Evolutionary conservation across 2,329 filamentous ascomycete genomes (phyloP).

Genomic region (Hypoxylon rubiginosum): DNA sequence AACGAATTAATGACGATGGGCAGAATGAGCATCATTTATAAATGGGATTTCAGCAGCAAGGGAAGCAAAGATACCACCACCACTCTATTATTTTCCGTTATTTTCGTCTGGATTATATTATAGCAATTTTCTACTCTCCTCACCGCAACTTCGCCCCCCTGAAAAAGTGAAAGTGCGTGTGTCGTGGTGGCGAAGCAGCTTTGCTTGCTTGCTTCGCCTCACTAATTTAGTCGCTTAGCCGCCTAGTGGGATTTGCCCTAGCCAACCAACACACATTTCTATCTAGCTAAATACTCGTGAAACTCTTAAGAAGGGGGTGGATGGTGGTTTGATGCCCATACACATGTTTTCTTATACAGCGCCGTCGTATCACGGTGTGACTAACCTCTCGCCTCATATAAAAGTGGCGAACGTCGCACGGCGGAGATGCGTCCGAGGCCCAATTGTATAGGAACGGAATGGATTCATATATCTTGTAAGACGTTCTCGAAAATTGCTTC

Average conservation of each 20-base stretch:
- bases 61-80: conserved; percentile 25
- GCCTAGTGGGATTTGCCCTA: conserved; percentile 6
- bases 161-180: conserved; percentile 5
- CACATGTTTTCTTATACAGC: not conserved
- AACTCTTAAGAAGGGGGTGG: not conserved
- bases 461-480: not conserved
- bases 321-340: not conserved
- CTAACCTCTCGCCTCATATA: not conserved
- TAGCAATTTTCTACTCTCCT: conserved; percentile 16
- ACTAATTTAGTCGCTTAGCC: conserved; percentile 16
- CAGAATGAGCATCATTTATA: conserved; percentile 8
- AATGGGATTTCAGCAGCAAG: conserved; percentile 2
- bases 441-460: not conserved
- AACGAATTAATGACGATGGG: conserved; percentile 15
- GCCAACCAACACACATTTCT: conserved; percentile 4
- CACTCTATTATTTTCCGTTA: not conserved
- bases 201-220: conserved; percentile 27
- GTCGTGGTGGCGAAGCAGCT: conserved; percentile 26
- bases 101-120: conserved; percentile 16
- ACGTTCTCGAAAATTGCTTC: not conserved
- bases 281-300: not conserved
- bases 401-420: not conserved
- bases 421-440: not conserved
- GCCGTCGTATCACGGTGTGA: not conserved
- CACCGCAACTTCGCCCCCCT: conserved; percentile 32